Evolutionary conservation across 352 stramenopile genomes (phyloP).

Genomic region (Lagenidium sp.): DNA sequence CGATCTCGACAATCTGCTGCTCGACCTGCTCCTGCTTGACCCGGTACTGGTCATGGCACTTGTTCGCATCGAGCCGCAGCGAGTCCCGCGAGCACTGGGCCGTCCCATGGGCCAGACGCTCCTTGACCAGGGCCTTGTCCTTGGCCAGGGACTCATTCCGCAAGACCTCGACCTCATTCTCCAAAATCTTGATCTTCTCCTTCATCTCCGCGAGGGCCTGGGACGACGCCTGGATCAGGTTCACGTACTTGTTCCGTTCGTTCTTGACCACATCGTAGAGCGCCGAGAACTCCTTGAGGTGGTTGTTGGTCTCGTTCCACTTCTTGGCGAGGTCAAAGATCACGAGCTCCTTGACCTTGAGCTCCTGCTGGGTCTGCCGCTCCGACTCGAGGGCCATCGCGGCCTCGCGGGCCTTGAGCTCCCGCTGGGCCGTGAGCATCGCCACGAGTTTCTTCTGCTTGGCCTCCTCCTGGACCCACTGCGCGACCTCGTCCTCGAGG

Average conservation of each 20-base stretch:
- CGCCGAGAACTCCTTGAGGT: constrained; percentile 89
- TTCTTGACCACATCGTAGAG: constrained; percentile 95
- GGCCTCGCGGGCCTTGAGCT: constrained; percentile 87
- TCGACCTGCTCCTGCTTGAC: constrained; percentile 89
- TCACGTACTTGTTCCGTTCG: constrained; percentile 95
- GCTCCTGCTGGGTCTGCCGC: constrained; percentile 80
- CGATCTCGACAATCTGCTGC: constrained; percentile 94
- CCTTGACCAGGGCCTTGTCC: constrained; percentile 89
- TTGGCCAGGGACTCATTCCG: constrained; percentile 90
- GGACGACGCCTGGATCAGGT: constrained; percentile 86
- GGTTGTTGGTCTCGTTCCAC: constrained; percentile 90
- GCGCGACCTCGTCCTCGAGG: constrained; percentile 74
- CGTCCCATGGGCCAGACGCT: constrained; percentile 77
- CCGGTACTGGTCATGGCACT: constrained; percentile 83
- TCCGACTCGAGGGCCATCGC: constrained; percentile 65
- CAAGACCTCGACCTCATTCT: constrained; percentile 93
- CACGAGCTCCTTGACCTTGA: constrained; percentile 91
- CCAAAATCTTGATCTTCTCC: constrained; percentile 94
- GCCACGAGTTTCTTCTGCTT: constrained; percentile 86
- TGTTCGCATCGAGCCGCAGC: constrained; percentile 87
- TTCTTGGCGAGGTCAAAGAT: constrained; percentile 93
- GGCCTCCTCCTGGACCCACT: constrained; percentile 84
- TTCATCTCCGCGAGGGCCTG: constrained; percentile 94
- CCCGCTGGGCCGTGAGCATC: constrained; percentile 84
- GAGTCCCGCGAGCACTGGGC: constrained; percentile 86